Percentiles rank a stretch among this genome's conserved stretches.
Evolutionary conservation across 176 grass and related monocot species (phyloP).

Genomic region (Typha latifolia): DNA sequence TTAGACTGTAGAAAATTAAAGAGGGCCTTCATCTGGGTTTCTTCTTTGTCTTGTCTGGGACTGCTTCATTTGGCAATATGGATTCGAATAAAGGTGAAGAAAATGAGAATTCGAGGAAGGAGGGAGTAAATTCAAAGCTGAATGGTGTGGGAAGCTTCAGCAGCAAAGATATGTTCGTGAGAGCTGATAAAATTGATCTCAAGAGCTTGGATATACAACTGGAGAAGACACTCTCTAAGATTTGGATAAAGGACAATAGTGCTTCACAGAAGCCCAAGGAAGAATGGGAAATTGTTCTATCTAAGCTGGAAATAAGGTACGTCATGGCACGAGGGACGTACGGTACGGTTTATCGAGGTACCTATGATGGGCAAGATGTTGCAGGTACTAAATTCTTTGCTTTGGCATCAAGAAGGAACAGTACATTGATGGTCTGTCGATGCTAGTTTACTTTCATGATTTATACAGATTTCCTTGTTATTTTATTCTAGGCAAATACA

Average conservation of each 20-base stretch:
- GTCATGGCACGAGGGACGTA: slow-evolving; percentile 73
- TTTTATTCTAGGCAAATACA: neutral
- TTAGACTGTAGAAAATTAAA: neutral
- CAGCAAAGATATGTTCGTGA: slow-evolving; percentile 44
- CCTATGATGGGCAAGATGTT: slow-evolving; percentile 61
- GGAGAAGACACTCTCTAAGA: slow-evolving; percentile 68
- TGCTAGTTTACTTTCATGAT: neutral
- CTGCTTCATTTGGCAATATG: slow-evolving; percentile 15
- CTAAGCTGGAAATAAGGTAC: slow-evolving; percentile 63
- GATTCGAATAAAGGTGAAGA: slow-evolving; percentile 5
- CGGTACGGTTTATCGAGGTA: slow-evolving; percentile 78
- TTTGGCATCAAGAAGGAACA: neutral
- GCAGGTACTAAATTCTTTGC: slow-evolving; percentile 40
- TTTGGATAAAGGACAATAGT: slow-evolving; percentile 51
- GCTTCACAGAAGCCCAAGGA: slow-evolving; percentile 22
- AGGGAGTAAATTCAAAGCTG: neutral
- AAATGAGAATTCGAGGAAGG: slow-evolving; percentile 2
- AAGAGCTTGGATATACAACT: slow-evolving; percentile 62
- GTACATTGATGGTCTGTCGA: neutral
- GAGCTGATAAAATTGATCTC: slow-evolving; percentile 66
- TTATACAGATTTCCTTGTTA: neutral
- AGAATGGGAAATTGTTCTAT: slow-evolving; percentile 78
- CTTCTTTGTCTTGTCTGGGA: neutral
- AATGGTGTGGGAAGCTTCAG: slow-evolving; percentile 6
- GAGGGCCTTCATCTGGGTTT: neutral